Evolutionary conservation across 2,329 filamentous ascomycete genomes (phyloP).

Genomic region (Penicillium capsulatum): DNA sequence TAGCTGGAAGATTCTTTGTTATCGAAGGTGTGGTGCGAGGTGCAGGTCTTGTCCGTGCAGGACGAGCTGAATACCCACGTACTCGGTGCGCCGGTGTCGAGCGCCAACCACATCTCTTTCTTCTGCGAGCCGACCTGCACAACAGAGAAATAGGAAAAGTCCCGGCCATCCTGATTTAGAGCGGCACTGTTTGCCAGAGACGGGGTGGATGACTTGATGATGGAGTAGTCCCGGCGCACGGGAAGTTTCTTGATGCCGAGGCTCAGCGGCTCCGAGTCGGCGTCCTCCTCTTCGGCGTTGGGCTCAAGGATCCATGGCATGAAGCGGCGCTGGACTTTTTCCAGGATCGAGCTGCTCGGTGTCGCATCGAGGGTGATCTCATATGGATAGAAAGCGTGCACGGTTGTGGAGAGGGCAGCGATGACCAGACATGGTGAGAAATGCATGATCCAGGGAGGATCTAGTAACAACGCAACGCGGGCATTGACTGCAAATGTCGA

Average conservation of each 20-base stretch:
- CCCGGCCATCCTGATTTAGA: slow-evolving; percentile 52
- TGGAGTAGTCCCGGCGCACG: slow-evolving; percentile 46
- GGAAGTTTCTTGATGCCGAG: slow-evolving; percentile 39
- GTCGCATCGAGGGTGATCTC: slow-evolving; percentile 23
- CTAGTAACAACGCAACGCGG: slow-evolving; percentile 1
- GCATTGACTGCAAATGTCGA: too few relatives aligned
- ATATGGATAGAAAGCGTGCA: slow-evolving; percentile 45
- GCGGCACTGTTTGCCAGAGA: slow-evolving; percentile 46
- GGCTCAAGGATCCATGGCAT: slow-evolving; percentile 27
- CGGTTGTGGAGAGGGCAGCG: slow-evolving; percentile 31
- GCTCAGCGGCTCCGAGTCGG: slow-evolving; percentile 23
- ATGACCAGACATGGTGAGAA: slow-evolving; percentile 35
- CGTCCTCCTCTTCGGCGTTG: slow-evolving; percentile 16
- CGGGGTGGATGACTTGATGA: slow-evolving; percentile 40
- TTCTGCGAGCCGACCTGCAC: slow-evolving; percentile 49
- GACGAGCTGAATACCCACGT: slow-evolving; percentile 77
- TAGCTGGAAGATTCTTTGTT: slow-evolving; percentile 62
- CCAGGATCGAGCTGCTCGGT: slow-evolving; percentile 13
- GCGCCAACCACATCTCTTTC: slow-evolving; percentile 50
- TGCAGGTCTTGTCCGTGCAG: slow-evolving; percentile 65
- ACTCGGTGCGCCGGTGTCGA: slow-evolving; percentile 58
- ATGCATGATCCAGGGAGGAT: slow-evolving; percentile 32
- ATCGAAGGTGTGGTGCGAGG: slow-evolving; percentile 66
- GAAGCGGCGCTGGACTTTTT: slow-evolving; percentile 30
- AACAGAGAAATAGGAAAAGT: slow-evolving; percentile 53